Percentiles rank a stretch among this genome's conserved stretches.
phyloP scores from a whole-genome alignment of 2,329 filamentous ascomycete species.

The Ophiostoma pallidulum region DNA sequence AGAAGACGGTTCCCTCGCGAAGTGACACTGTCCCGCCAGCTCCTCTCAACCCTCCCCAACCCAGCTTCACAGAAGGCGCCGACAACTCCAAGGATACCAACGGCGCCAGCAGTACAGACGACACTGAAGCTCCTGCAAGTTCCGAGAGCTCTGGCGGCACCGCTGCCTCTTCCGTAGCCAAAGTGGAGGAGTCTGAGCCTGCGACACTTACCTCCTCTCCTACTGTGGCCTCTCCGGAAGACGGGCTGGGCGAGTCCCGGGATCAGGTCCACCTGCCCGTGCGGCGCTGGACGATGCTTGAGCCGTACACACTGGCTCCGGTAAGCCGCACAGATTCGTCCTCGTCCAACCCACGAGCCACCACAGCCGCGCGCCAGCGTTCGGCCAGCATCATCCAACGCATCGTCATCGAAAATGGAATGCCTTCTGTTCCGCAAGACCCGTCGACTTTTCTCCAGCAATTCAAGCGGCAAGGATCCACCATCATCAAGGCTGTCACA shows the following conservation, averaged over 20 bases:
- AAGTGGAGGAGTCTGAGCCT: background rate
- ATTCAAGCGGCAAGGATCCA: constrained; percentile 38
- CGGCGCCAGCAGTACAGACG: background rate
- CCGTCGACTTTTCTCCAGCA: constrained; percentile 33
- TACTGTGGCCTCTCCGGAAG: background rate
- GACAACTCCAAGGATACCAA: background rate
- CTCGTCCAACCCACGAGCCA: constrained; percentile 23
- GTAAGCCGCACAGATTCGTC: constrained; percentile 16
- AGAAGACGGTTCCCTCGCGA: constrained; percentile 19
- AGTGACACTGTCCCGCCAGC: constrained; percentile 7
- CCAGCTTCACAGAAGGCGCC: constrained; percentile 21
- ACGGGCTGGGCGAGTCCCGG: constrained; percentile 6
- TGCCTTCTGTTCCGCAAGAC: constrained; percentile 30
- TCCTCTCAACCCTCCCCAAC: constrained; percentile 25
- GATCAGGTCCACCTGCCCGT: constrained; percentile 21
- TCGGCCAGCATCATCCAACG: constrained; percentile 55
- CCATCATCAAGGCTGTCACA: constrained; percentile 67
- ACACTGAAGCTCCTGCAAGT: background rate
- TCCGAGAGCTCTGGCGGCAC: background rate
- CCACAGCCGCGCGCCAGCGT: constrained; percentile 31
- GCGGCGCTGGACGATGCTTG: constrained; percentile 27
- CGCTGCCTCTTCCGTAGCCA: background rate
- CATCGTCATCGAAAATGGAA: constrained; percentile 43
- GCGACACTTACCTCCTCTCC: background rate
- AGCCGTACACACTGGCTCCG: background rate